Evolutionary conservation across 306 rosid genomes (phyloP).

Genomic region (Cicer bijugum): DNA sequence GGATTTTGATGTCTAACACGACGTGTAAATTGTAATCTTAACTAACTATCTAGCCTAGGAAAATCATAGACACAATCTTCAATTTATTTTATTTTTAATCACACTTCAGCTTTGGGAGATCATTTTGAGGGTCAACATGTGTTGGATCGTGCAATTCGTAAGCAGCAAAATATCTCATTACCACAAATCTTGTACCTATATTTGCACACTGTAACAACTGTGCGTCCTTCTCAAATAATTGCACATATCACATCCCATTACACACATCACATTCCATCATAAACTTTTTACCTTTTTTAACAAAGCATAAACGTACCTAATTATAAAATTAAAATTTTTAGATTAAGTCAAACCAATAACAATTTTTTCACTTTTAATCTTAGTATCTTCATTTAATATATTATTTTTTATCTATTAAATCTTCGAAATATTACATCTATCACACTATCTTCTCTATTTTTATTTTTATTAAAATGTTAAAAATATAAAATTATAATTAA

Average conservation of each 20-base stretch:
- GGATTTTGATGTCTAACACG: conserved; percentile 33
- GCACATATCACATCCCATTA: conserved; percentile 44
- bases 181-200: conserved; percentile 33
- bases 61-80: conserved; percentile 44
- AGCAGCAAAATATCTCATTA: conserved; percentile 42
- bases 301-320: not conserved
- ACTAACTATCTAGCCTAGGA: conserved; percentile 28
- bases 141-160: conserved; percentile 46
- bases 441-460: too few relatives aligned
- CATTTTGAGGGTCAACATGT: conserved; percentile 37
- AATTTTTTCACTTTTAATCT: too few relatives aligned
- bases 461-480: too few relatives aligned
- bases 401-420: too few relatives aligned
- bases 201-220: conserved; percentile 42
- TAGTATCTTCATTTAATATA: too few relatives aligned
- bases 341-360: not conserved
- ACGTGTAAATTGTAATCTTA: not conserved
- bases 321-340: not conserved
- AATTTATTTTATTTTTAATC: not conserved
- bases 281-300: conserved; percentile 4
- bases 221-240: conserved; percentile 53
- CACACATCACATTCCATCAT: conserved; percentile 33
- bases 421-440: too few relatives aligned
- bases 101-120: not conserved
- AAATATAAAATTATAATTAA: too few relatives aligned